A percentile compares a stretch with the other conserved stretches of the same genome.
phyloP scores from a whole-genome alignment of 192 early-diverging fungal species.

The Oehlia diaphana region DNA sequence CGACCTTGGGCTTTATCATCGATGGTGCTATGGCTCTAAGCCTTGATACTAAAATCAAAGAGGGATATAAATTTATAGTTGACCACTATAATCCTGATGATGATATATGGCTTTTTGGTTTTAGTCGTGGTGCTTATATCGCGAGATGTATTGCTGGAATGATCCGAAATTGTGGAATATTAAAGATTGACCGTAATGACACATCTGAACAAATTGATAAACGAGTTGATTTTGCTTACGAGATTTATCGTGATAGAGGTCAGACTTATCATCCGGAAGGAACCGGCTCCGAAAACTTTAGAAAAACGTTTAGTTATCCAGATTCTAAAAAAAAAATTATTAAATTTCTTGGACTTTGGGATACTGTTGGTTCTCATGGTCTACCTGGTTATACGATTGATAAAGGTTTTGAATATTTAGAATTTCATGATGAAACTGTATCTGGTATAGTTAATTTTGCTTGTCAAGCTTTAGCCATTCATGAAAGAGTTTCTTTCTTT shows the following conservation, averaged over 20 bases:
- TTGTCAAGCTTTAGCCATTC: neutral
- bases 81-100: neutral
- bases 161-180: conserved; percentile 34
- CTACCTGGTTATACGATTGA: conserved; percentile 16
- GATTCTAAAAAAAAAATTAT: conserved; percentile 12
- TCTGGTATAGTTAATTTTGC: conserved; percentile 28
- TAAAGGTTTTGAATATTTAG: conserved; percentile 4
- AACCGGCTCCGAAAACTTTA: neutral
- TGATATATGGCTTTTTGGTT: conserved; percentile 45
- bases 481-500: conserved; percentile 4
- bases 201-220: neutral
- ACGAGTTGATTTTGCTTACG: conserved; percentile 11
- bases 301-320: conserved; percentile 11
- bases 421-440: conserved; percentile 27
- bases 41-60: neutral
- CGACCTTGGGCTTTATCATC: too few relatives aligned
- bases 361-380: conserved; percentile 29
- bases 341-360: conserved; percentile 34
- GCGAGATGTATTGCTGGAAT: conserved; percentile 31
- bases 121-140: conserved; percentile 33
- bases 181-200: neutral
- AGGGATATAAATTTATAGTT: neutral
- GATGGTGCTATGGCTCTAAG: too few relatives aligned
- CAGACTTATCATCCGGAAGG: neutral
- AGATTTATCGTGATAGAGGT: conserved; percentile 14